Conservation (phyloP, 352 stramenopile species). For the Phytophthora cactorum region DNA sequence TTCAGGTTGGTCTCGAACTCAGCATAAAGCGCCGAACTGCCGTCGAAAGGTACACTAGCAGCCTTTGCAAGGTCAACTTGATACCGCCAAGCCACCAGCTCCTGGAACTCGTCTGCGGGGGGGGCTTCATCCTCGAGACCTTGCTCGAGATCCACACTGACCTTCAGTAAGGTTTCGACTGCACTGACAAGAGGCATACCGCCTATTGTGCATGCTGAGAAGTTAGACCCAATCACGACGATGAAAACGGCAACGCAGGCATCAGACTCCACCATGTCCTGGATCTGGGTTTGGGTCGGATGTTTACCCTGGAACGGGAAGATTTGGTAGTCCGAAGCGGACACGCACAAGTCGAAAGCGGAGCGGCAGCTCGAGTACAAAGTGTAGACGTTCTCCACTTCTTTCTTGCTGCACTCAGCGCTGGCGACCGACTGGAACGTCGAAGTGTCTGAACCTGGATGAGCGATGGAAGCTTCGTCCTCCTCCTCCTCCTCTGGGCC, state of each 20-base stretch:
- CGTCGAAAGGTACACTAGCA: slow-evolving; percentile 46
- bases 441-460: slow-evolving; percentile 47
- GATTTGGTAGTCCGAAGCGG: slow-evolving; percentile 62
- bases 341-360: slow-evolving; percentile 65
- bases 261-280: slow-evolving; percentile 52
- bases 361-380: slow-evolving; percentile 67
- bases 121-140: slow-evolving; percentile 25
- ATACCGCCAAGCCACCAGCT: slow-evolving; percentile 58
- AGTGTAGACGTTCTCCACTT: slow-evolving; percentile 51
- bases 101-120: slow-evolving; percentile 38
- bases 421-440: slow-evolving; percentile 55
- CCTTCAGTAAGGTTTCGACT: slow-evolving; percentile 68
- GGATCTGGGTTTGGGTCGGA: slow-evolving; percentile 55
- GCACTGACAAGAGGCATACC: slow-evolving; percentile 55
- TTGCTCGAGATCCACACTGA: slow-evolving; percentile 49
- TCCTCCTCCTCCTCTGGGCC: slow-evolving; percentile 5
- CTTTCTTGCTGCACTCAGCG: slow-evolving; percentile 41
- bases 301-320: slow-evolving; percentile 60
- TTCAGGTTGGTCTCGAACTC: slow-evolving; percentile 53
- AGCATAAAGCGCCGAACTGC: slow-evolving; percentile 46
- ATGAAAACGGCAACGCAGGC: slow-evolving; percentile 66
- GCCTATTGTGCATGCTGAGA: slow-evolving; percentile 58
- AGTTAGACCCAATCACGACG: slow-evolving; percentile 51
- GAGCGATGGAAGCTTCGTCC: slow-evolving; percentile 30
- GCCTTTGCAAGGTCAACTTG: slow-evolving; percentile 52